A percentile compares a stretch with the other conserved stretches of the same genome.
phyloP scores from a whole-genome alignment of 2,329 filamentous ascomycete species.

The Pseudopyrenochaeta lycopersici region DNA sequence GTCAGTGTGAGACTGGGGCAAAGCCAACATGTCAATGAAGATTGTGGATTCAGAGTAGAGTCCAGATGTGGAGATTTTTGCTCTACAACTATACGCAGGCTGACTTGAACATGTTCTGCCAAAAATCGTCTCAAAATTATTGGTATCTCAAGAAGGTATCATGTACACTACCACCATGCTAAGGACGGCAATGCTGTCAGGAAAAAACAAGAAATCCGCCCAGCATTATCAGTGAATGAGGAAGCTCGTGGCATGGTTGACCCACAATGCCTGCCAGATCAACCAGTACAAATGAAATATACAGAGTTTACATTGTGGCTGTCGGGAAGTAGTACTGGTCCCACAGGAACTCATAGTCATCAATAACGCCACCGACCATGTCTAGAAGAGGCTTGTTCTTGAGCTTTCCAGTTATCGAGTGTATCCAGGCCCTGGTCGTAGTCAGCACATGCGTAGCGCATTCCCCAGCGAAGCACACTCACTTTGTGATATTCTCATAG shows the following conservation, averaged over 20 bases:
- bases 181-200: not conserved
- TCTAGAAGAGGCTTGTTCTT: conserved; percentile 78
- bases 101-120: conserved; percentile 1
- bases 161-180: conserved; percentile 8
- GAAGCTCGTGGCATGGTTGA: not conserved
- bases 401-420: conserved; percentile 75
- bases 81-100: no score
- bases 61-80: no score
- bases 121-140: conserved; percentile 3
- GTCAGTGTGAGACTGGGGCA: conserved; percentile 16
- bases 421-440: conserved; percentile 63
- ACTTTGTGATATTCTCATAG: conserved; percentile 88
- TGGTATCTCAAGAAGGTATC: conserved; percentile 33
- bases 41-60: no score
- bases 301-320: conserved; percentile 59
- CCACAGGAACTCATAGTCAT: conserved; percentile 98
- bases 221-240: not conserved
- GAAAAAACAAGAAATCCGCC: not conserved
- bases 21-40: not conserved
- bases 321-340: conserved; percentile 94
- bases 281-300: conserved; percentile 14
- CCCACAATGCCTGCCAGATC: not conserved
- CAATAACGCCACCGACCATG: conserved; percentile 83
- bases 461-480: conserved; percentile 32
- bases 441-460: conserved; percentile 22